Base-by-base conservation (phyloP, 1,139 yeast species). In the Williopsis jadinii region DNA sequence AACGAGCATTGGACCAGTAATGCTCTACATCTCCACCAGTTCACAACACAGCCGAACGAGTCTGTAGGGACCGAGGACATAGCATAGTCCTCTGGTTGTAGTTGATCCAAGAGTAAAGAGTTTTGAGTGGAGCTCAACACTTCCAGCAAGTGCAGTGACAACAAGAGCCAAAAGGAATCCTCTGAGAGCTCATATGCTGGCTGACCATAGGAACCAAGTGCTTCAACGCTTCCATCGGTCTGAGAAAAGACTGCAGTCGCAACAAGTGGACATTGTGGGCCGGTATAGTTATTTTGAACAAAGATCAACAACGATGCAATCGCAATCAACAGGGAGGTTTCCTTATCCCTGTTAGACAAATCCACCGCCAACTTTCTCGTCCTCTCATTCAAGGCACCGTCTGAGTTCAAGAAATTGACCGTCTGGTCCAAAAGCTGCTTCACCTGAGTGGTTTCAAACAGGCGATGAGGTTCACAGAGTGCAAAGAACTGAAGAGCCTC, bases 261-360 rank as follows among this genome's bases (percentile, higher is more conserved):
- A 3, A 62, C 63, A 32, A 66, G 55, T 1, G 69, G 68, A 1
- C 79, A 57, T 26, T 71, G 70, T 2, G 97, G 97, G 4, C 97
- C 97, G 0, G 96, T 86, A 58, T 73, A 85, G 58, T 90, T 90
- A 41, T 75, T 63, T 57, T 87, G 95, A 19, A 84, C 64, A 56
- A 84, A 90, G 2, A 75, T 59, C 55, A 87, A 88, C 32, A 87
- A 64, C 5, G 78, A 64, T 1, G 83, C 70, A 41, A 82, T 66
- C 5, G 84, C 85, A 12, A 64, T 40, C 11, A 59, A 38, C 11
- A 64, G 44, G 5, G 58, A 38, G 1, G 31, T 6, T 14, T 48
- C 50, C 13, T 24, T 34, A 28, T 41, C 41, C 24, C 36, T 13
- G 5, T 37, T 8, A n/a, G 40, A 41, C 9, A 40, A 12, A 5